Base-by-base conservation (phyloP, 345 rosid genomes). In the Sisymbrium altissimum region DNA sequence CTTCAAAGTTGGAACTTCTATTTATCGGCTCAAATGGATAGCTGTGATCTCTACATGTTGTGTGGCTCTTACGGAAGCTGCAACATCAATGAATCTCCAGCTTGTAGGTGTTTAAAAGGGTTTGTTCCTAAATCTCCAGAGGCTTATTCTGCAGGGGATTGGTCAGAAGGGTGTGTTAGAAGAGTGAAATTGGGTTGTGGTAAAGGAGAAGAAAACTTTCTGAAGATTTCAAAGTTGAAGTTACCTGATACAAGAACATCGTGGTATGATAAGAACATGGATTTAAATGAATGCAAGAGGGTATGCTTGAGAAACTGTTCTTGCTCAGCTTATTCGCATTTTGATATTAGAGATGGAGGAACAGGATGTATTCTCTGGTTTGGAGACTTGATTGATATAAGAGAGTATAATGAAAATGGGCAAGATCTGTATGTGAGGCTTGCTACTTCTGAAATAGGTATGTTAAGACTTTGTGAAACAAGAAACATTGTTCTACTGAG, bases 51-150 rank as follows among this genome's bases (percentile, higher is more conserved):
- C 0, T 89, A 83, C 75, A 6, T 11, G 0, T 86, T 78, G 79
- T 94, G 98, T 63, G 97, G 98, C 19, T 80, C 92, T 0, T 88
- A 77, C 59, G 98, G 98, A 6, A 62, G 88, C 6, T 94, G 98
- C 11, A 92, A 94, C 73, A 70, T 80, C 8, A 84, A 92, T 69
- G 86, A 79, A 0, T 89, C 93, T 4, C 98, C 98, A 0, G 91
- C 93, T 19, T 94, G 98, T 73, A 81, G 32, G 14, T 94, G 97
- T 57, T 68, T 83, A 4, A 62, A 23, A 49, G 98, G 98, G 43
- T 92, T 94, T 68, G 66, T 72, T 35, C 91, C 97, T 2, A 85
- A 67, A 81, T 29, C 72, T 39, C 70, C 79, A 38, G 71, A 81
- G 69, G 89, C 95, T 2, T 91, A 94, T 91, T 23, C 21, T 53